Conservation (phyloP, 352 stramenopile genomes). For the Phytopythium chamaehyphon region DNA sequence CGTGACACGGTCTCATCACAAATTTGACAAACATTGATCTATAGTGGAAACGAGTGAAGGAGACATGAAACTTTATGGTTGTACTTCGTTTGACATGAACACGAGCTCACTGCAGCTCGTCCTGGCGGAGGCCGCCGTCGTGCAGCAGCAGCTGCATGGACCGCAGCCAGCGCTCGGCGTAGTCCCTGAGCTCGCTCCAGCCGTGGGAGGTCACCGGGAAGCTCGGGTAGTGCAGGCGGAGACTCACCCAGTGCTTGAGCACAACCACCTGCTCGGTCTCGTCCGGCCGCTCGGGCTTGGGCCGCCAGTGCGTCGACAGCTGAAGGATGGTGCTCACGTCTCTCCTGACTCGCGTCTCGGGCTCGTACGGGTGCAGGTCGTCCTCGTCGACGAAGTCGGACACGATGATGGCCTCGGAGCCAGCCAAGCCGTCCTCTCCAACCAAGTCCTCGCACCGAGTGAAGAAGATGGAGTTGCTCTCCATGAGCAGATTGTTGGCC, state of each 20-base stretch:
- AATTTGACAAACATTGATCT: too few relatives aligned
- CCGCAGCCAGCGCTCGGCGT: constrained; percentile 28
- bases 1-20: too few relatives aligned
- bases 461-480: constrained; percentile 40
- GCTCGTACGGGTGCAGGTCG: constrained; percentile 39
- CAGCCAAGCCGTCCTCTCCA: constrained; percentile 3
- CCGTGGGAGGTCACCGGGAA: constrained; percentile 19
- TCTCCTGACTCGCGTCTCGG: constrained; percentile 30
- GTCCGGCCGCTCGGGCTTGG: background rate
- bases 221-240: constrained; percentile 25
- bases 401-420: constrained; percentile 28
- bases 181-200: constrained; percentile 25
- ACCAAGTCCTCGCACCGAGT: constrained; percentile 22
- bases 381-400: constrained; percentile 44
- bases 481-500: constrained; percentile 21
- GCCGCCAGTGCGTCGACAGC: constrained; percentile 16
- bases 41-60: too few relatives aligned
- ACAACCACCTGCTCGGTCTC: constrained; percentile 14
- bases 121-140: background rate
- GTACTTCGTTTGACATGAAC: too few relatives aligned
- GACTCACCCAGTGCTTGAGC: constrained; percentile 23
- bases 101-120: background rate
- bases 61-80: too few relatives aligned
- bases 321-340: constrained; percentile 30
- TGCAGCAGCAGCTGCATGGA: constrained; percentile 14